phyloP scores from a whole-genome alignment of 768 basidiomycete species.

The Crassisporium funariophilum region DNA sequence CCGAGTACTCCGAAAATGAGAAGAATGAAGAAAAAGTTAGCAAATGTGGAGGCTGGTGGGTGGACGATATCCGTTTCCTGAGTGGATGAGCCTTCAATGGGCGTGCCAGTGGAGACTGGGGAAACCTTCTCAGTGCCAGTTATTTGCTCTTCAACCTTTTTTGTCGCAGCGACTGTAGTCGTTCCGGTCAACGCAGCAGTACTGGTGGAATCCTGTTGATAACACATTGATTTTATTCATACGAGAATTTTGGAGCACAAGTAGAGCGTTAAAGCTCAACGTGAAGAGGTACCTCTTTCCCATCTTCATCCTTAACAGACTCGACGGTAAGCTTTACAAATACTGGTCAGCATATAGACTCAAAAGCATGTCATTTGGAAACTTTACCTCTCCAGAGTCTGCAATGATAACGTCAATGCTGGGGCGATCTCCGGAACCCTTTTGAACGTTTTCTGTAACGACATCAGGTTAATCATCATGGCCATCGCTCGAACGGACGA shows the following conservation, averaged over 20 bases:
- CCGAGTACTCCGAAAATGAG: slow-evolving; percentile 48
- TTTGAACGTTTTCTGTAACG: slow-evolving; percentile 71
- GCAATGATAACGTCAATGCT: slow-evolving; percentile 75
- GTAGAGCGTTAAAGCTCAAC: slow-evolving; percentile 83
- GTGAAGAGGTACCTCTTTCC: slow-evolving; percentile 90
- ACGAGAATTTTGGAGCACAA: slow-evolving; percentile 39
- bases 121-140: slow-evolving; percentile 12
- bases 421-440: slow-evolving; percentile 73
- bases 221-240: slow-evolving; percentile 57
- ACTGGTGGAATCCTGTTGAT: slow-evolving; percentile 42
- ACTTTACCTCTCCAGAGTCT: slow-evolving; percentile 83
- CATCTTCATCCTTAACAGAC: slow-evolving; percentile 56
- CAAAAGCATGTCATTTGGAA: neutral
- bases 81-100: slow-evolving; percentile 7
- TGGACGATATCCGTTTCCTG: slow-evolving; percentile 10
- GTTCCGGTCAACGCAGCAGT: slow-evolving; percentile 21
- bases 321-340: slow-evolving; percentile 53
- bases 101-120: slow-evolving; percentile 7
- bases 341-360: slow-evolving; percentile 6
- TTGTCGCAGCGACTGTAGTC: slow-evolving; percentile 13
- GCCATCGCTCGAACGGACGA: too few species aligned
- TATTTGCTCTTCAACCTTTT: slow-evolving; percentile 18
- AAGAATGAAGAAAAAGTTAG: slow-evolving; percentile 37
- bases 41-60: slow-evolving; percentile 21
- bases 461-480: too few species aligned